Conservation (phyloP, 768 basidiomycete species). For the Boletus rubropictus region DNA sequence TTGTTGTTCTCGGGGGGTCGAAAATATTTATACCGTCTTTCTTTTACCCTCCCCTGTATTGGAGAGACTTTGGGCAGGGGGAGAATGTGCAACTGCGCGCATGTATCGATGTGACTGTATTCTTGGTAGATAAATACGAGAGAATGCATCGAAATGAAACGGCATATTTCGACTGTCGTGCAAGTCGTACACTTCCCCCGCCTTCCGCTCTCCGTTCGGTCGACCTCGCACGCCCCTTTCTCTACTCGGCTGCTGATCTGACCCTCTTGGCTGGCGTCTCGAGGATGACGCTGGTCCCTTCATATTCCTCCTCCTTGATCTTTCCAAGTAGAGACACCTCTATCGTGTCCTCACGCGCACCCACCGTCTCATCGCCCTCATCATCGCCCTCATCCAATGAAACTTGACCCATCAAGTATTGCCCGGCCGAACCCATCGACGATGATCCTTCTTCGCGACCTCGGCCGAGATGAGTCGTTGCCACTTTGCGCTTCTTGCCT, state of each 20-base stretch:
- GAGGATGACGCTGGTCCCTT: conserved; percentile 12
- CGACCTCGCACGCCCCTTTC: neutral
- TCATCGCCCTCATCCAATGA: conserved; percentile 36
- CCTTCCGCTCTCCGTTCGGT: too few species aligned
- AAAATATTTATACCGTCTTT: conserved; percentile 26
- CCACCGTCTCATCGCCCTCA: conserved; percentile 29
- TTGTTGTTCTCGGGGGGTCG: conserved; percentile 5
- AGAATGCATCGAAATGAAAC: neutral
- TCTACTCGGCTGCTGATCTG: conserved; percentile 19
- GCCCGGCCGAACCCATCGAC: conserved; percentile 5
- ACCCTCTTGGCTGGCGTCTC: conserved; percentile 28
- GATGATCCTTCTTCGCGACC: conserved; percentile 14
- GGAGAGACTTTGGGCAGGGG: conserved; percentile 7
- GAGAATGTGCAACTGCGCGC: conserved; percentile 13
- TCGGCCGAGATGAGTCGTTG: conserved; percentile 10
- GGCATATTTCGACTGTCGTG: neutral
- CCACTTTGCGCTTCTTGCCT: conserved; percentile 32
- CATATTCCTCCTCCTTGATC: conserved; percentile 29
- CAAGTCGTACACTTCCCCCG: neutral
- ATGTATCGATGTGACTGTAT: conserved; percentile 22
- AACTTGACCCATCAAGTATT: conserved; percentile 15
- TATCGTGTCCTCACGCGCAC: conserved; percentile 10
- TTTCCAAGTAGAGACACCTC: conserved; percentile 10
- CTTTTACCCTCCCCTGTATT: conserved; percentile 8
- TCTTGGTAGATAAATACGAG: conserved; percentile 15